Evolutionary conservation across 2,329 filamentous ascomycete species (phyloP), one percentile per base, ranked within the genome.

Genomic region (Emmonsia crescens): DNA sequence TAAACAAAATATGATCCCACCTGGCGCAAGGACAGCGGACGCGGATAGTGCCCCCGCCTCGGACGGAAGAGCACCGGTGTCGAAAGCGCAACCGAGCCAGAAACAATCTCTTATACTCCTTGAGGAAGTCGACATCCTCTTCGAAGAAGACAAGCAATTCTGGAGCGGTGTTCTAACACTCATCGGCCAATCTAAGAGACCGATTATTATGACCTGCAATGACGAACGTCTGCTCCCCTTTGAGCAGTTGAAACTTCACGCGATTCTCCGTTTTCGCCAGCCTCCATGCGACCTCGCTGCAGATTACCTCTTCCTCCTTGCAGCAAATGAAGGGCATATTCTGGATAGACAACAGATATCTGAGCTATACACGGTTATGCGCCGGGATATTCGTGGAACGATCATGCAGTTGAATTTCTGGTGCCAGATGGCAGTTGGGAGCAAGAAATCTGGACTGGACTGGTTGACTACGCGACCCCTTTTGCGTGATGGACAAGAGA

Each of bases 391-490:
- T 14, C 86, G 94, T 60, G 90, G 87, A 27, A 86, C 88, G 1
- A 84, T 99, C 57, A 86, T 83, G 61, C 91, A 97, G 64, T 81
- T 99, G 33, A 87, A 96, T 71, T 94, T 95, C 71, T 99, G 93
- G 93, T 99, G 95, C 72, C 94, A 99, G 72, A 91, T 97, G 75
- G 91, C 88, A 0, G 85, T 99, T 10, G 95, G 94, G 5, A 94
- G 96, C 71, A 80, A 85, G n/a, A 89, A 89, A 67, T 89, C 89
- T 24, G 93, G 94, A 0, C 83, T 96, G 52, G 89, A 93, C 68
- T 99, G 95, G 93, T 89, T 96, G 68, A 86, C 88, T 67, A 84
- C 87, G 56, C 82, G 87, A 61, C 93, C 87, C 85, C 89, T 89
- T 9, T 83, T 81, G 52, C 89, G 89, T 0, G 80, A 80, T 29